These are phyloP conservation scores for Geotrichum fermentans DNA, from an alignment of 1,139 yeast genomes.

Conservation along the genomic window DNA sequence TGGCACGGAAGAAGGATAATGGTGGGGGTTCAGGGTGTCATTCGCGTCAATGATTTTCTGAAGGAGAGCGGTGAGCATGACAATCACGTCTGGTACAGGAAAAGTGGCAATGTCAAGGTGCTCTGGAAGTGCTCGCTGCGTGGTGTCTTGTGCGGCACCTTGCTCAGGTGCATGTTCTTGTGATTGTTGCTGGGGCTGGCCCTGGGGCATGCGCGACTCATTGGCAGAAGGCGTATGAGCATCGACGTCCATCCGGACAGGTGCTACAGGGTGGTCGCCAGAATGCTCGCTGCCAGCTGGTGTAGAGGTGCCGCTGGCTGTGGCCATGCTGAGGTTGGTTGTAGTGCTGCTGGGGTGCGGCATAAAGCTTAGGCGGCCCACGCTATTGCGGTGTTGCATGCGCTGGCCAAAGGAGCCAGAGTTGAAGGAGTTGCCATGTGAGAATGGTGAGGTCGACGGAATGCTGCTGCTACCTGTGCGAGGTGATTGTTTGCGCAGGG, in stretches of 20 bases:
- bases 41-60: conserved; percentile 90
- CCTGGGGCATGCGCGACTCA: no score
- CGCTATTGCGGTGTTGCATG: conserved; percentile 14
- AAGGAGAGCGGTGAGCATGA: conserved; percentile 79
- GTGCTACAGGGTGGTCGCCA: not conserved
- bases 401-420: conserved; percentile 5
- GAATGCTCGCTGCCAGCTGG: not conserved
- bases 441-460: conserved; percentile 11
- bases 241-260: not conserved
- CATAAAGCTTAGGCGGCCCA: conserved; percentile 24
- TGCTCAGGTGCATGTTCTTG: conserved; percentile 17
- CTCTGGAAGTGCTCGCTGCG: conserved; percentile 31
- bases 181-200: not conserved
- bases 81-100: conserved; percentile 72
- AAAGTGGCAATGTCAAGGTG: conserved; percentile 78
- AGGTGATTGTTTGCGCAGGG: conserved; percentile 19
- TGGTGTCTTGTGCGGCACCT: conserved; percentile 21
- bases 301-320: conserved; percentile 26
- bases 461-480: conserved; percentile 8
- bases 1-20: conserved; percentile 39
- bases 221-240: no score
- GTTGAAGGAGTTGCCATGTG: not conserved
- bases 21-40: conserved; percentile 74
- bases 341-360: conserved; percentile 32
- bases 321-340: conserved; percentile 32